These are phyloP conservation scores for Thalia dealbata DNA, from an alignment of 176 grass and related monocot species.

Conservation along the genomic window DNA sequence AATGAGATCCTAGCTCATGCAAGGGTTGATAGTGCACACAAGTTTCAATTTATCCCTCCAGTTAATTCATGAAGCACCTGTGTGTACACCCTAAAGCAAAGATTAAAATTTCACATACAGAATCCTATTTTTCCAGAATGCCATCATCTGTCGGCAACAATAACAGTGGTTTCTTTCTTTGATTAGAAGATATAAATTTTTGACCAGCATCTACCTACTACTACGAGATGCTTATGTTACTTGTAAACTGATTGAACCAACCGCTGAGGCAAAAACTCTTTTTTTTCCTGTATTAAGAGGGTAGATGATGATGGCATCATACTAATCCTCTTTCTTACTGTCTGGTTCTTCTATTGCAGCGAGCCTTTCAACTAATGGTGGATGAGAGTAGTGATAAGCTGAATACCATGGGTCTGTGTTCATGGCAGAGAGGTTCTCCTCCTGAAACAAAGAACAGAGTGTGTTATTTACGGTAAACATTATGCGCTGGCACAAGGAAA, in stretches of 20 bases:
- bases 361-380: constrained; percentile 88
- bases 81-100: background rate
- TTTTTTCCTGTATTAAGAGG: background rate
- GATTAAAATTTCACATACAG: background rate
- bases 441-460: constrained; percentile 33
- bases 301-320: background rate
- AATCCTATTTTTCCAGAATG: no score
- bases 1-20: no score
- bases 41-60: no score
- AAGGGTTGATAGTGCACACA: no score
- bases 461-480: background rate
- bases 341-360: constrained; percentile 58
- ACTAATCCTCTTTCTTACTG: constrained; percentile 73
- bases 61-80: background rate
- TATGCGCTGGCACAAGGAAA: background rate
- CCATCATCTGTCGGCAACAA: no score
- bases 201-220: background rate
- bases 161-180: no score
- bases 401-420: constrained; percentile 99
- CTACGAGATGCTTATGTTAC: background rate
- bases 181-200: no score
- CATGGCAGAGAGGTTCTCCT: constrained; percentile 97
- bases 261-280: background rate
- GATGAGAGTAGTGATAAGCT: constrained; percentile 98
- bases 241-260: background rate